Base-by-base conservation (phyloP, 768 basidiomycete genomes). In the Tylopilus sp. region DNA sequence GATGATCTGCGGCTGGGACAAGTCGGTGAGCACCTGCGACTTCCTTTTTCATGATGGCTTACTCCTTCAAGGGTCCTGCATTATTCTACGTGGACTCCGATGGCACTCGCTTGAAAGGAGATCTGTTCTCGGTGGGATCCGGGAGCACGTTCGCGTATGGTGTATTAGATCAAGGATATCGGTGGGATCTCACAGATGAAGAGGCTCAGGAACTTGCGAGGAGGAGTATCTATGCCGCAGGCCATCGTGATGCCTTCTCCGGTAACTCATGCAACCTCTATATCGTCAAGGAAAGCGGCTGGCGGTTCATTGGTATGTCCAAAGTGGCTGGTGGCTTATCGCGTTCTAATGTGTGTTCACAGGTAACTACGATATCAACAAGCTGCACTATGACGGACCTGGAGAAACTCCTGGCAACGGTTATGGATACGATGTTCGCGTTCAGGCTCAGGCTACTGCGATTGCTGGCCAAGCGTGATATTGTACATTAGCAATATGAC, bases 1-100 rank as follows among this genome's bases (percentile, higher is more conserved):
- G 0, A 99, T 98, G 97, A 95, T 99, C 50, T 98, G 95, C 63
- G 97, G 97, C 23, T 98, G 95, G 94, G 97, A 99, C 73, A 98
- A 98, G 76, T 98, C 95, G 12, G 90, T 88, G 54, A 61, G 86
- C 72, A 5, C 15, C 22, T 15, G 38, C 28, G 30, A 47, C 20
- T 22, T n/a, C 45, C 10, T 20, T 44, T 10, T 48, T 25, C 44
- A 45, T 43, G 56, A 35, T 50, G 8, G n/a, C 38, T 58, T 36
- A 65, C 44, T 36, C 23, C 50, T 51, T 48, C 48, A 64, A 91
- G 85, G 97, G 95, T 1, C 94, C 95, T 18, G 83, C 91, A 20
- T 76, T 99, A 23, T 98, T 94, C 75, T 98, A 98, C 68, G 97
- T 99, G 46, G 97, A 99, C 71, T 94, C 91, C 5, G 97, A 98